Conservation (phyloP, 805 yeast genomes). For the Metschnikowia colocasiae region DNA sequence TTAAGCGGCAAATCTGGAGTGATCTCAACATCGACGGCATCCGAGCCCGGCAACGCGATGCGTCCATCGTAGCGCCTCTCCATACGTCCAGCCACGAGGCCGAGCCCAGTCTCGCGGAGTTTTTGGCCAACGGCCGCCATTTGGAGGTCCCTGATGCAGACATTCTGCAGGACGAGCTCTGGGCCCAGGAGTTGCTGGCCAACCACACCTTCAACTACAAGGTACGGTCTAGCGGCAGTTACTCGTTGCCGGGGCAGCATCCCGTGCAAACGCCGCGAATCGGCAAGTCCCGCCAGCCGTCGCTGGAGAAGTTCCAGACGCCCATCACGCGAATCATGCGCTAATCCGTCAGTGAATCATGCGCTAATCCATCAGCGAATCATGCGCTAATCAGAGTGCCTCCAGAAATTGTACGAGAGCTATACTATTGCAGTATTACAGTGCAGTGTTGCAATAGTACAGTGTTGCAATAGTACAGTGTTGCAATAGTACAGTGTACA, state of each 20-base stretch:
- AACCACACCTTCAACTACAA: constrained; percentile 26
- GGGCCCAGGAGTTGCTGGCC: constrained; percentile 27
- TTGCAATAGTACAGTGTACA: too few relatives aligned
- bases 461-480: too few relatives aligned
- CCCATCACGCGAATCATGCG: constrained; percentile 40
- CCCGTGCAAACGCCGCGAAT: constrained; percentile 38
- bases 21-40: constrained; percentile 33
- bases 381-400: too few relatives aligned
- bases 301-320: constrained; percentile 40
- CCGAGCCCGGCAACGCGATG: constrained; percentile 25
- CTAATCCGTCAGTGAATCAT: neutral
- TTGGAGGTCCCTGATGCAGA: constrained; percentile 27
- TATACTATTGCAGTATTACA: too few relatives aligned
- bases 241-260: constrained; percentile 7
- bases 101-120: constrained; percentile 29
- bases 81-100: constrained; percentile 12
- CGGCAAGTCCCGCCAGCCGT: constrained; percentile 36
- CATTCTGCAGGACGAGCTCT: constrained; percentile 28
- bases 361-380: too few relatives aligned
- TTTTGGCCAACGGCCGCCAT: constrained; percentile 29
- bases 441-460: too few relatives aligned
- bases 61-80: constrained; percentile 31
- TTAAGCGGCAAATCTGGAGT: constrained; percentile 34
- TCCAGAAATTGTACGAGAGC: too few relatives aligned
- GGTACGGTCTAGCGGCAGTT: constrained; percentile 14